Percentiles rank a stretch among this genome's conserved stretches.
Evolutionary conservation across 2,329 filamentous ascomycete species (phyloP).

Genomic region (Magnaporthiopsis incrustans): DNA sequence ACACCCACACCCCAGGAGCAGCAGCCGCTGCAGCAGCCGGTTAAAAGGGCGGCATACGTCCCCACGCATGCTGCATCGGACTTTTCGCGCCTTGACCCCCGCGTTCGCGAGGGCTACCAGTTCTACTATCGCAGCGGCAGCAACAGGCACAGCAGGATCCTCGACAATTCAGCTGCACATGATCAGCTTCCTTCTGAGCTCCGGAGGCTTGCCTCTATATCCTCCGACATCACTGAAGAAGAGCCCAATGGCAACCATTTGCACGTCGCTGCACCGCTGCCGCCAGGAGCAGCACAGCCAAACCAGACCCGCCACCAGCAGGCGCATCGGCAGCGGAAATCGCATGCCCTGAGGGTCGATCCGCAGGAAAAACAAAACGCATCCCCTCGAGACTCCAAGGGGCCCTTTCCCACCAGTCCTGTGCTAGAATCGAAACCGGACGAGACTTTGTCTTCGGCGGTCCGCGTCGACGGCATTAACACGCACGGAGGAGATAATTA

Average conservation of each 20-base stretch:
- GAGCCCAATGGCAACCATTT: background rate
- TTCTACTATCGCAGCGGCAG: background rate
- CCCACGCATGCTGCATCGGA: slow-evolving; percentile 12
- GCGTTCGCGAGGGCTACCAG: slow-evolving; percentile 9
- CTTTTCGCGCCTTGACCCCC: slow-evolving; percentile 8
- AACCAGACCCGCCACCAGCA: background rate
- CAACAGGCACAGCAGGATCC: background rate
- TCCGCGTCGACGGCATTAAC: background rate
- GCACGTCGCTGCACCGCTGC: background rate
- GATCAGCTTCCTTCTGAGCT: background rate
- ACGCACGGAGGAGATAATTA: background rate
- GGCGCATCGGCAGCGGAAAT: background rate
- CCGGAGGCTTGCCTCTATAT: background rate
- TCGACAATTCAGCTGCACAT: background rate
- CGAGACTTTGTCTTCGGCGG: background rate
- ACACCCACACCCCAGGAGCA: background rate
- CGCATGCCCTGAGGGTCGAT: background rate
- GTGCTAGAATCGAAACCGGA: background rate
- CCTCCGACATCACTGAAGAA: background rate
- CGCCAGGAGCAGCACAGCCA: background rate
- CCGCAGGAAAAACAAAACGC: background rate
- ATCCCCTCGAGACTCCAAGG: background rate
- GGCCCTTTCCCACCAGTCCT: background rate
- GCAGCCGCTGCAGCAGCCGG: background rate
- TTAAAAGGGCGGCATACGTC: slow-evolving; percentile 8